A percentile compares a stretch with the other conserved stretches of the same genome.
Evolutionary conservation across 2,329 filamentous ascomycete genomes (phyloP).

Genomic region (Fusarium decemcellulare): DNA sequence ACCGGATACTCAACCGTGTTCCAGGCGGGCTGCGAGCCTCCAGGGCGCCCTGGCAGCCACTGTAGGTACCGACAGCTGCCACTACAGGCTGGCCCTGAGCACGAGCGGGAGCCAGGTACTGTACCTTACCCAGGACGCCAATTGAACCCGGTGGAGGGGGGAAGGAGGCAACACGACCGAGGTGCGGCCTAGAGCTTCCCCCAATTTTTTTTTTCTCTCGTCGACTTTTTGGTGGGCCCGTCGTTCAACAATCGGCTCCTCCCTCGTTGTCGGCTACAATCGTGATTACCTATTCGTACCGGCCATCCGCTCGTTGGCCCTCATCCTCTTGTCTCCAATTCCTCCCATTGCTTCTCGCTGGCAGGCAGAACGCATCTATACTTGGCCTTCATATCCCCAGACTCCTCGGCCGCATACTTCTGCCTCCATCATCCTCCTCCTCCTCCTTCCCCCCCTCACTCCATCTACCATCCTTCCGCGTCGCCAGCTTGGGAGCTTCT

Average conservation of each 20-base stretch:
- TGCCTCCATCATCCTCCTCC: conserved; percentile 41
- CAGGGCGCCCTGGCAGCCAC: conserved; percentile 28
- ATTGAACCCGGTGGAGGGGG: conserved; percentile 29
- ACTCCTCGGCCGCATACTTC: conserved; percentile 43
- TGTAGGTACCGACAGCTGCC: conserved; percentile 41
- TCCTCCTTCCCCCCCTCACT: conserved; percentile 35
- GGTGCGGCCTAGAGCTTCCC: conserved; percentile 47
- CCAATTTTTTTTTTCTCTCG: conserved; percentile 52
- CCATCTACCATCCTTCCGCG: conserved; percentile 43
- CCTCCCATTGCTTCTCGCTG: conserved; percentile 45
- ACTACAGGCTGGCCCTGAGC: conserved; percentile 14
- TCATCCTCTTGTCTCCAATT: conserved; percentile 40
- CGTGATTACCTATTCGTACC: conserved; percentile 48
- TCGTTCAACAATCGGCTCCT: conserved; percentile 54
- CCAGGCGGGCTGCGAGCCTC: conserved; percentile 29
- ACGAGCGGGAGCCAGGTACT: conserved; percentile 7
- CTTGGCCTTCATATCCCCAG: conserved; percentile 46
- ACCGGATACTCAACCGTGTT: conserved; percentile 39
- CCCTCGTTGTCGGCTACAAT: conserved; percentile 47
- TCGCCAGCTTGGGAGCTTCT: conserved; percentile 44
- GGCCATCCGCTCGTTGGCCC: conserved; percentile 39
- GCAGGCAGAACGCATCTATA: conserved; percentile 44
- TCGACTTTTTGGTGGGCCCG: conserved; percentile 52
- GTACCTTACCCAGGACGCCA: conserved; percentile 27
- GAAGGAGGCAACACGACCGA: conserved; percentile 36